Conservation (phyloP, 2,329 filamentous ascomycete species). For the Apiospora phragmitis region DNA sequence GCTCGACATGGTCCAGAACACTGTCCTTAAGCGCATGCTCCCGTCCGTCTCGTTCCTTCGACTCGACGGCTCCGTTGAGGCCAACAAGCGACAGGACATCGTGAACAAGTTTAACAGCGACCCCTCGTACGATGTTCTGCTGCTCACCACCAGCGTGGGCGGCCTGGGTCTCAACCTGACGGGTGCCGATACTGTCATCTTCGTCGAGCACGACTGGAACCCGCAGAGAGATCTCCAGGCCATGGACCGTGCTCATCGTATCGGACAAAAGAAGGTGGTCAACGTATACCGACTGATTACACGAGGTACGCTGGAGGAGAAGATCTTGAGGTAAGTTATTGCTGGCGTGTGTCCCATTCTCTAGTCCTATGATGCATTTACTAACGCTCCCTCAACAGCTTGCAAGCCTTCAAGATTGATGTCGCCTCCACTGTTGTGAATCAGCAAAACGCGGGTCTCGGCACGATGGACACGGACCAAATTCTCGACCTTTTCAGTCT, state of each 20-base stretch:
- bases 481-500: conserved; percentile 96
- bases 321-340: conserved; percentile 69
- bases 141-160: conserved; percentile 93
- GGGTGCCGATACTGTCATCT: conserved; percentile 97
- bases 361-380: neutral
- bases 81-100: conserved; percentile 91
- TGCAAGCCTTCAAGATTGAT: conserved; percentile 99
- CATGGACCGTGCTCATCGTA: conserved; percentile 97
- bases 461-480: conserved; percentile 95
- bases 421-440: conserved; percentile 98
- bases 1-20: conserved; percentile 97
- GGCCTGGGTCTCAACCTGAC: conserved; percentile 94
- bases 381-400: conserved; percentile 37
- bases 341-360: neutral
- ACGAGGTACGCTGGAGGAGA: conserved; percentile 93
- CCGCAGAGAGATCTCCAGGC: conserved; percentile 98
- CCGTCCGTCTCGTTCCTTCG: conserved; percentile 90
- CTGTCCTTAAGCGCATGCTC: conserved; percentile 87
- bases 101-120: conserved; percentile 99
- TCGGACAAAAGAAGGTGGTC: conserved; percentile 99
- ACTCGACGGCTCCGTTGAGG: conserved; percentile 91
- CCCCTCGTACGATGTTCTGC: conserved; percentile 90
- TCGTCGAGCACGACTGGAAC: conserved; percentile 99
- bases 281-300: conserved; percentile 98
- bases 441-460: conserved; percentile 93